phyloP scores from a whole-genome alignment of 75 land plant species.

The Sequoiadendron giganteum region DNA sequence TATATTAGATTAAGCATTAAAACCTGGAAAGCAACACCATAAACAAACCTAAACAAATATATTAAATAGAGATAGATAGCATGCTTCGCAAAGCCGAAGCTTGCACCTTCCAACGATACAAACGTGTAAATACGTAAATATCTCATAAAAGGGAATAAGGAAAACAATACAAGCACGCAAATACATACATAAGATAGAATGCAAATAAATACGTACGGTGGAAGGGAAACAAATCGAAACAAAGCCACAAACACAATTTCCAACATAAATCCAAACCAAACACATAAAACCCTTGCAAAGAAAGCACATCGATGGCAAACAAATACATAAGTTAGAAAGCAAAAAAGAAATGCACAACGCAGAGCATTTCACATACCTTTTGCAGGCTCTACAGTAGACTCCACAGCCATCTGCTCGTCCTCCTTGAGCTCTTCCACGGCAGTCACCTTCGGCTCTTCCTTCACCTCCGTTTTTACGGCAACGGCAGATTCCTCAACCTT shows the following conservation, averaged over 20 bases:
- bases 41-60: too few species aligned
- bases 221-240: neutral
- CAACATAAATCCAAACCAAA: neutral
- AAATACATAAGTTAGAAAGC: neutral
- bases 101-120: neutral
- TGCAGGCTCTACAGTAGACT: neutral
- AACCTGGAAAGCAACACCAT: too few species aligned
- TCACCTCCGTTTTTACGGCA: neutral
- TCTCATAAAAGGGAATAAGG: neutral
- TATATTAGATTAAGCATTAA: too few species aligned
- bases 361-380: neutral
- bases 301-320: neutral
- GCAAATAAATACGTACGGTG: neutral
- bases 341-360: neutral
- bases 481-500: neutral
- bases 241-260: neutral
- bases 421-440: neutral
- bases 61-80: too few species aligned
- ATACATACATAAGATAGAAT: neutral
- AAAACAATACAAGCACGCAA: neutral
- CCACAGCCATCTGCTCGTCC: neutral
- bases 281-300: neutral
- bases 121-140: neutral
- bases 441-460: neutral
- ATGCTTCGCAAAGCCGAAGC: neutral